phyloP scores from a whole-genome alignment of 2,329 filamentous ascomycete species.

The Paracoccidioides brasiliensis region DNA sequence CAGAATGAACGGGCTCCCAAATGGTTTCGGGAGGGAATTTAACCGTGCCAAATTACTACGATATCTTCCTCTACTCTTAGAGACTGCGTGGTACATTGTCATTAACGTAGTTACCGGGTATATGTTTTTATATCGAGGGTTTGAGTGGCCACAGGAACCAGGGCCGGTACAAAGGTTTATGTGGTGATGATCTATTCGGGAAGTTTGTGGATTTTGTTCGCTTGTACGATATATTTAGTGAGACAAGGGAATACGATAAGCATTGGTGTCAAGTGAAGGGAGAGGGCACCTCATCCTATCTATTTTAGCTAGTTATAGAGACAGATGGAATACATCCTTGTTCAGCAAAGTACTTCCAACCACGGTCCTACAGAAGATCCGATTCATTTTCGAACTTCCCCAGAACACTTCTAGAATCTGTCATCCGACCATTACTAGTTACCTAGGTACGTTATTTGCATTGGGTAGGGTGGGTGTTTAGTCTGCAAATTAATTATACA shows the following conservation, averaged over 20 bases:
- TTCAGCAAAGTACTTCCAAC: too few species aligned
- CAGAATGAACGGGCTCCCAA: not conserved
- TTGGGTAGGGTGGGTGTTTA: too few species aligned
- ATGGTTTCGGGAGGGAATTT: not conserved
- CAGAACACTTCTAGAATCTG: too few species aligned
- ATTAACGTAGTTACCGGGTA: conserved; percentile 43
- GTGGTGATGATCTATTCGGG: conserved; percentile 30
- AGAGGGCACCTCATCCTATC: too few species aligned
- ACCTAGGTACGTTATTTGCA: too few species aligned
- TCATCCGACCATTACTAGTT: too few species aligned
- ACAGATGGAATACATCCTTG: too few species aligned
- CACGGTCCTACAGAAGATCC: too few species aligned
- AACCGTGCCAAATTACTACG: not conserved
- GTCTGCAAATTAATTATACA: too few species aligned
- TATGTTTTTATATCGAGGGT: conserved; percentile 43
- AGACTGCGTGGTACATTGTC: conserved; percentile 44
- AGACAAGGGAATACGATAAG: not conserved
- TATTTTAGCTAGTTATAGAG: too few species aligned
- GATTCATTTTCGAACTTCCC: too few species aligned
- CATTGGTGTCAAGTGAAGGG: not conserved
- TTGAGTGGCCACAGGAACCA: conserved; percentile 46
- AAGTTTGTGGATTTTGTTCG: not conserved
- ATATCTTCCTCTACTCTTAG: conserved; percentile 27
- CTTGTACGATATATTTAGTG: not conserved
- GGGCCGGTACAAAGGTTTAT: conserved; percentile 47